phyloP scores from a whole-genome alignment of 2,329 filamentous ascomycete species.

The Parascedosporium putredinis region DNA sequence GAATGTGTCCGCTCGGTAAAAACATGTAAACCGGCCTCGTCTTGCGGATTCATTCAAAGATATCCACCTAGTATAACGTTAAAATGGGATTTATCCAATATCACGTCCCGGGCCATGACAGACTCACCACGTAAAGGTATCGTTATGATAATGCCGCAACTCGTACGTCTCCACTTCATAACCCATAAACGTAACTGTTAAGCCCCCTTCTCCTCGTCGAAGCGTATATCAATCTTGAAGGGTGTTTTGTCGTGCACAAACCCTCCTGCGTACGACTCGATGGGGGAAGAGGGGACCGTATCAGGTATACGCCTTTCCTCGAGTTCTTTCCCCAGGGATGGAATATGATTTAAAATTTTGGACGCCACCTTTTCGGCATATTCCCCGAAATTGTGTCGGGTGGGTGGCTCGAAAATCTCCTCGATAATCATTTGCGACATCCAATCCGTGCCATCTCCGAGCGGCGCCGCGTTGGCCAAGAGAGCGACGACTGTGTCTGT shows the following conservation, averaged over 20 bases:
- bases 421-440: no score
- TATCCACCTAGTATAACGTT: not conserved
- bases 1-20: not conserved
- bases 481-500: no score
- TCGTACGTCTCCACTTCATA: not conserved
- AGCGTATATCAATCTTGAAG: not conserved
- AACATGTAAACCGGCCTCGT: not conserved
- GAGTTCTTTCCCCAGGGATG: not conserved
- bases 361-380: no score
- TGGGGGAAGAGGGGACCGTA: not conserved
- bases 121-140: not conserved
- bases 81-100: not conserved
- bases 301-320: not conserved
- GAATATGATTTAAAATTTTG: not conserved
- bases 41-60: not conserved
- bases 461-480: no score
- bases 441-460: no score
- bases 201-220: not conserved
- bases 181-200: not conserved
- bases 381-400: no score
- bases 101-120: not conserved
- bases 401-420: no score
- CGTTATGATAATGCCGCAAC: not conserved
- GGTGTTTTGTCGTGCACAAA: not conserved
- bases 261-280: not conserved